A percentile compares a stretch with the other conserved stretches of the same genome.
Evolutionary conservation across 805 yeast genomes (phyloP).

Genomic region (Saccharomyces eubayanus): DNA sequence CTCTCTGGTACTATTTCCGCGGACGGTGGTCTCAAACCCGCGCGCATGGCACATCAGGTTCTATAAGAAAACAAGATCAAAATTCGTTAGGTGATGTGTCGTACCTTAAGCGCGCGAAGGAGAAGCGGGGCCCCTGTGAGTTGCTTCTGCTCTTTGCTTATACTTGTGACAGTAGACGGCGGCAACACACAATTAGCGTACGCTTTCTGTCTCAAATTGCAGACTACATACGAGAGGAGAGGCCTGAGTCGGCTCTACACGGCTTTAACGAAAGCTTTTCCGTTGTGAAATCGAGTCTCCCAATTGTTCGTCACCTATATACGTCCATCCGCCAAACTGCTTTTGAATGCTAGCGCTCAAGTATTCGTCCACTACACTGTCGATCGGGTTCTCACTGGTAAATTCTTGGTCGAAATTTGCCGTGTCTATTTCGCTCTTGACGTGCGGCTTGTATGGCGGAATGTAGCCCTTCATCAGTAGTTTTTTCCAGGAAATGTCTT

Average conservation of each 20-base stretch:
- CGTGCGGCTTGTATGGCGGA: slow-evolving; percentile 92
- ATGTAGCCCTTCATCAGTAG: slow-evolving; percentile 74
- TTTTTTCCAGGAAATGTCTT: slow-evolving; percentile 81
- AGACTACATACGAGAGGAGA: background rate
- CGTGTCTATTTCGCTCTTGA: slow-evolving; percentile 73
- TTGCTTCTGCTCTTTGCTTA: background rate
- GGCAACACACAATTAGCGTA: too few species aligned
- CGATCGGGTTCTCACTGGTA: slow-evolving; percentile 85
- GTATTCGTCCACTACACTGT: slow-evolving; percentile 86
- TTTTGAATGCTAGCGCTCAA: slow-evolving; percentile 86
- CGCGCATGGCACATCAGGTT: background rate
- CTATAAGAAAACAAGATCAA: background rate
- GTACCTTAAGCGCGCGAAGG: background rate
- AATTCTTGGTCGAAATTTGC: slow-evolving; percentile 87
- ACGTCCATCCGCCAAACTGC: slow-evolving; percentile 98
- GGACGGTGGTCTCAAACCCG: background rate
- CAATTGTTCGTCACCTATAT: slow-evolving; percentile 54
- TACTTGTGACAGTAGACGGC: background rate
- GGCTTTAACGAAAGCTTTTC: slow-evolving; percentile 6
- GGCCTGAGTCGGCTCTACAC: background rate
- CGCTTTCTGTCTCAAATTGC: too few species aligned
- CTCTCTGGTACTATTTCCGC: background rate
- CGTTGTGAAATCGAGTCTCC: slow-evolving; percentile 27
- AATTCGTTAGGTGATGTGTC: background rate
- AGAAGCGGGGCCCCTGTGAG: background rate